phyloP scores from a whole-genome alignment of 1,284 basidiomycete genomes.

The Abortiporus biennis region DNA sequence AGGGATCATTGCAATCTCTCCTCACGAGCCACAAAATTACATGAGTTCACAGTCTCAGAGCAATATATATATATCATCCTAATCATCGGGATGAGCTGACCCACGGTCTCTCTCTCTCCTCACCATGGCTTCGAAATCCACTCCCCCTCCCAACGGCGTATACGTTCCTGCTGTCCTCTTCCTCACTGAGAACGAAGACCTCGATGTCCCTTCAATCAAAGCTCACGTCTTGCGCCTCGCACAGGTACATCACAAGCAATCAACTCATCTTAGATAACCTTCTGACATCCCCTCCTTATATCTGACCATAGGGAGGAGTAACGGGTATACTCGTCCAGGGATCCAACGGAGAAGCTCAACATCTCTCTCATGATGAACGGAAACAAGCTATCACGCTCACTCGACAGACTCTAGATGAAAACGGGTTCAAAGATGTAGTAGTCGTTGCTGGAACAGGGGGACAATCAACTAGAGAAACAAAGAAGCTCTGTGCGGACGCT shows the following conservation, averaged over 20 bases:
- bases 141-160: constrained; percentile 52
- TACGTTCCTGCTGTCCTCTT: constrained; percentile 75
- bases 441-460: constrained; percentile 86
- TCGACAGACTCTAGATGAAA: constrained; percentile 67
- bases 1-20: too few relatives aligned
- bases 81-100: too few relatives aligned
- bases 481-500: constrained; percentile 74
- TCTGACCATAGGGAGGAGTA: constrained; percentile 47
- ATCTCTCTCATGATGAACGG: constrained; percentile 68
- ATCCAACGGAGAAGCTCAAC: constrained; percentile 75
- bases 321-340: constrained; percentile 75
- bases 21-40: too few relatives aligned
- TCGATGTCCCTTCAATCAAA: constrained; percentile 54
- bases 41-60: too few relatives aligned
- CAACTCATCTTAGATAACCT: background rate
- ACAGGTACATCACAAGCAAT: constrained; percentile 39
- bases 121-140: constrained; percentile 13
- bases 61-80: too few relatives aligned
- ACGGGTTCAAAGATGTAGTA: constrained; percentile 61
- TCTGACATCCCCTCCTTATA: constrained; percentile 3
- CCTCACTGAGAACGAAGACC: constrained; percentile 58
- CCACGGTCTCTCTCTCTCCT: too few relatives aligned
- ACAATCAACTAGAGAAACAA: constrained; percentile 77
- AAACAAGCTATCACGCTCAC: constrained; percentile 59
- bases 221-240: constrained; percentile 66